Evolutionary conservation across 495 filamentous ascomycete species (phyloP).

Genomic region (Penicillium herquei): DNA sequence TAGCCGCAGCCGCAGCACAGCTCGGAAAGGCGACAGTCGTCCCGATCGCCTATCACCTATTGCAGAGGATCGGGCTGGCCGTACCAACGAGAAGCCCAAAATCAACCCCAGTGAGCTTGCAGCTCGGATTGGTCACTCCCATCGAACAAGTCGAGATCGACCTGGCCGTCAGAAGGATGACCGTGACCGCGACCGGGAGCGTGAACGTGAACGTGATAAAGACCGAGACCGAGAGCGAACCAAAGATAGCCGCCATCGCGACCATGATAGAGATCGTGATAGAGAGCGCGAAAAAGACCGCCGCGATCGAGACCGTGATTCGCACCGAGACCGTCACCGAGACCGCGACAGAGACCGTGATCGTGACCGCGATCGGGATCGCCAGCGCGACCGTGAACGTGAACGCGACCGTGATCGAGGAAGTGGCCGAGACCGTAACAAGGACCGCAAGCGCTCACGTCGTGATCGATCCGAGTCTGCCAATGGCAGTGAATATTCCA

Average conservation of each 20-base stretch:
- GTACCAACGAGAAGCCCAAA: constrained; percentile 17
- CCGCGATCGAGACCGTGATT: constrained; percentile 33
- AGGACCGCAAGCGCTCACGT: constrained; percentile 55
- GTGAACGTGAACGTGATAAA: constrained; percentile 25
- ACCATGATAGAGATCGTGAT: constrained; percentile 33
- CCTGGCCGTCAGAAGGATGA: constrained; percentile 42
- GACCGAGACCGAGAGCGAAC: constrained; percentile 22
- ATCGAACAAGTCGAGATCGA: constrained; percentile 38
- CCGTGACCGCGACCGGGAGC: constrained; percentile 24
- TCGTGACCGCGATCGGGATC: constrained; percentile 34
- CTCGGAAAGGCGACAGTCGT: constrained; percentile 29
- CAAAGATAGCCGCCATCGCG: constrained; percentile 31
- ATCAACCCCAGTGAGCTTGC: constrained; percentile 14
- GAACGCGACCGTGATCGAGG: constrained; percentile 12
- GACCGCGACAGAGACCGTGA: constrained; percentile 36
- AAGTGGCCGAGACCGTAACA: constrained; percentile 45
- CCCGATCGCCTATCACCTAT: constrained; percentile 22
- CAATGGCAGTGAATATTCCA: constrained; percentile 33
- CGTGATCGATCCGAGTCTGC: constrained; percentile 50
- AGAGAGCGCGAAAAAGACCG: constrained; percentile 12
- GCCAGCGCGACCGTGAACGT: constrained; percentile 43
- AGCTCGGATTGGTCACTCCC: constrained; percentile 28
- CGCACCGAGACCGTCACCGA: constrained; percentile 36
- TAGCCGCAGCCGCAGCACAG: constrained; percentile 27
- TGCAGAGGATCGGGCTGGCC: constrained; percentile 17